Conservation (phyloP, 2,329 filamentous ascomycete genomes). For the Sclerotinia nivalis region DNA sequence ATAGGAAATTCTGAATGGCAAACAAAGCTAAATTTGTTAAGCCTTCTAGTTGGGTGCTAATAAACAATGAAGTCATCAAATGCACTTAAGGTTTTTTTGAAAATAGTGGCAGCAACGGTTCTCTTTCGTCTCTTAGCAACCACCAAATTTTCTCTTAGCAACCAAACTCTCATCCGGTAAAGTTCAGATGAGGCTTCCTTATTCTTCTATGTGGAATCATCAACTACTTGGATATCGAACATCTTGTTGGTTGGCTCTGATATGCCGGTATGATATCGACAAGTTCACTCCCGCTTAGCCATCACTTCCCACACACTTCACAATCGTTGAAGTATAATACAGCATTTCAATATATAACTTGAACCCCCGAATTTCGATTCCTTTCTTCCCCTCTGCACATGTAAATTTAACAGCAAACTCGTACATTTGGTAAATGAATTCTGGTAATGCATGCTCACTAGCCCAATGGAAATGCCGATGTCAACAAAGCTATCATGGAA, state of each 20-base stretch:
- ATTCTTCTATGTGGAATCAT: not conserved
- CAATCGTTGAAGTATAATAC: not conserved
- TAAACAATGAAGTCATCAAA: not conserved
- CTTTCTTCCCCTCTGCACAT: not conserved
- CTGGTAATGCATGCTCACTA: not conserved
- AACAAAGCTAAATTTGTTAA: not conserved
- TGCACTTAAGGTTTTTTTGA: not conserved
- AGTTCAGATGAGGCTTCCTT: not conserved
- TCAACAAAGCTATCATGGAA: not conserved
- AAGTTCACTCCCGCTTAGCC: no score
- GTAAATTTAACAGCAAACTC: not conserved
- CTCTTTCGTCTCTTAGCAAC: not conserved
- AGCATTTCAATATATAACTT: not conserved
- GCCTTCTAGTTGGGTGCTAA: not conserved
- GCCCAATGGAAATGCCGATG: not conserved
- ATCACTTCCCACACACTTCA: not conserved
- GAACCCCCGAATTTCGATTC: not conserved
- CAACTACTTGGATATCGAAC: not conserved
- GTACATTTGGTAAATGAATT: not conserved
- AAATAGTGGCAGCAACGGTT: no score
- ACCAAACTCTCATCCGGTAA: not conserved
- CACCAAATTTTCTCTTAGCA: not conserved
- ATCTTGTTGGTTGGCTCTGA: not conserved
- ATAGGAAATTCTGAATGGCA: not conserved
- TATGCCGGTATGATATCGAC: not conserved